Evolutionary conservation across 1,139 yeast genomes (phyloP).

Genomic region (Pichia cactophila): DNA sequence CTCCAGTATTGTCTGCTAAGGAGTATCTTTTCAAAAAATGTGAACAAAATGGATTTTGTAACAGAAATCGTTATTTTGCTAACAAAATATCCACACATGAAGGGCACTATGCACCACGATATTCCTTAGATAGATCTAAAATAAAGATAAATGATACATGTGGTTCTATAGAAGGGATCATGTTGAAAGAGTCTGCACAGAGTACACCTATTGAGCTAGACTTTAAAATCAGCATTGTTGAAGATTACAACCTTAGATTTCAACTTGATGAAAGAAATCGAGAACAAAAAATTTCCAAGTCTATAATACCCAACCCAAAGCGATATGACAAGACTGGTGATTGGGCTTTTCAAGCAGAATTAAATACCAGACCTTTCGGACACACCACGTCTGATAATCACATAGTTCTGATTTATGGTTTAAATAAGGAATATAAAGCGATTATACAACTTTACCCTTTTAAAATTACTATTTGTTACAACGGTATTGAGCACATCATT

Average conservation of each 20-base stretch:
- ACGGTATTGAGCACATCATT: conserved; percentile 41
- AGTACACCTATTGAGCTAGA: conserved; percentile 37
- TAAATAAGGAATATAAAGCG: conserved; percentile 16
- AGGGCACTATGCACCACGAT: conserved; percentile 37
- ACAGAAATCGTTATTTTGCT: conserved; percentile 71
- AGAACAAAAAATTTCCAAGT: conserved; percentile 10
- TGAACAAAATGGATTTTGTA: conserved; percentile 77
- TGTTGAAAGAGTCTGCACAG: conserved; percentile 35
- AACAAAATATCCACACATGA: conserved; percentile 32
- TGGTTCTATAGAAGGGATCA: conserved; percentile 35
- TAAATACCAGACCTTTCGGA: conserved; percentile 12
- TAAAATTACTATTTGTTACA: conserved; percentile 39
- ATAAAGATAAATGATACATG: conserved; percentile 28
- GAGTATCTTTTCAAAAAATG: conserved; percentile 73
- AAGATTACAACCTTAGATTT: conserved; percentile 50
- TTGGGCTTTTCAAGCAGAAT: conserved; percentile 43
- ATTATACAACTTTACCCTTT: conserved; percentile 45
- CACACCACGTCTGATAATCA: conserved; percentile 21
- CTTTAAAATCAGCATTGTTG: conserved; percentile 47
- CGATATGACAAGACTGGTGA: conserved; percentile 56
- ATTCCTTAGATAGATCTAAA: conserved; percentile 42
- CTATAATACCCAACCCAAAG: conserved; percentile 27
- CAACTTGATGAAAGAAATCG: conserved; percentile 55
- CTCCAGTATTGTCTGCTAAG: conserved; percentile 43
- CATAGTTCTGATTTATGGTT: conserved; percentile 37